Base-by-base conservation (phyloP, 768 basidiomycete species). In the Tricholoma terreum region DNA sequence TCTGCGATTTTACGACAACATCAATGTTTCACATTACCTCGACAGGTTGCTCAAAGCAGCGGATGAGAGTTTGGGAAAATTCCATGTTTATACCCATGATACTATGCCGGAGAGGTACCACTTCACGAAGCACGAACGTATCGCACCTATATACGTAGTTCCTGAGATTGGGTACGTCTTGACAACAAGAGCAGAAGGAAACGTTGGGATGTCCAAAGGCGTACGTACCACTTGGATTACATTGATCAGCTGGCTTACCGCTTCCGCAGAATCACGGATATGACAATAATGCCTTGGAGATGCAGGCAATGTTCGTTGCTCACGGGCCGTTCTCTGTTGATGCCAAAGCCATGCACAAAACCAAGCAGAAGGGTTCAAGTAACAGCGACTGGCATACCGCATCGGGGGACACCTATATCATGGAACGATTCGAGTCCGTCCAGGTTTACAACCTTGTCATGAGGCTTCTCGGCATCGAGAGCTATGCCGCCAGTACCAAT, bases 261-360 rank as follows among this genome's bases (percentile, higher is more conserved):
- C 17, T 3, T 61, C 43, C 11, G 31, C 62, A 92, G 89, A 93
- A 86, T 58, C 94, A 97, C 63, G 94, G 94, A 6, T 97, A 94
- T 66, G 93, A 95, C 69, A 94, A 94, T 62, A 69, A 80, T 15
- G 84, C 86, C 40, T 65, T 76, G 11, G 77, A 87, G 6, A 96
- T 96, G 94, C 84, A 85, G 51, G 93, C 93, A 2, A 87, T 92
- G 67, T 95, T 96, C 70, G 86, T 96, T 56, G 93, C 92, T 9
- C 92, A 94, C 66, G 94, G 94, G 1, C 94, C 94, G 0, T 94
- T 94, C 70, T 85, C 89, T 12, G 72, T 82, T 10, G 80, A 83
- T 42, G 78, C 84, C 52, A 94, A 92, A 70, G 72, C 78, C 6
- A 68, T 79, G 45, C 80, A 85, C 62, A 75, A 80, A 22, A 33